These are phyloP conservation scores for Trichoderma koningiopsis DNA, from an alignment of 2,329 filamentous ascomycete genomes.

Conservation along the genomic window DNA sequence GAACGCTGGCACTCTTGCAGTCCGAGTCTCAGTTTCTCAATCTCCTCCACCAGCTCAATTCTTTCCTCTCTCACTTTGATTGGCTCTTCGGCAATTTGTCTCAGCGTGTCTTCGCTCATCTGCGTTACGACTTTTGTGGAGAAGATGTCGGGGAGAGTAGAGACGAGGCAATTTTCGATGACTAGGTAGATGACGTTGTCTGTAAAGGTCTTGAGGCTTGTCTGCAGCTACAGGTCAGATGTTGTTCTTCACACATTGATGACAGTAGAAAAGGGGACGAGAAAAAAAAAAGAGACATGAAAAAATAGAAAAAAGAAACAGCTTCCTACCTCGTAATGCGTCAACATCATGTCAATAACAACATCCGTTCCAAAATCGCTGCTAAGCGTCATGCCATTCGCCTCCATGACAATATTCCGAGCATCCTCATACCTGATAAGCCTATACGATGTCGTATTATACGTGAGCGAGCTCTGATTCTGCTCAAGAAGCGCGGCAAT, in stretches of 20 bases:
- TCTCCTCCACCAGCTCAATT: not conserved
- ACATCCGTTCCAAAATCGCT: conserved; percentile 5
- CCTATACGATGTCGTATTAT: not conserved
- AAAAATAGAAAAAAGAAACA: no score
- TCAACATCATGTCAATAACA: conserved; percentile 17
- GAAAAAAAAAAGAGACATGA: no score
- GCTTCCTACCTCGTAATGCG: conserved; percentile 5
- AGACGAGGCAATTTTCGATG: conserved; percentile 13
- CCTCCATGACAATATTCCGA: not conserved
- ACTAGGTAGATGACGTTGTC: conserved; percentile 19
- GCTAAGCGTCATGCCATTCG: not conserved
- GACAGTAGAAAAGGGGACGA: not conserved
- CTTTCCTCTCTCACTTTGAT: not conserved
- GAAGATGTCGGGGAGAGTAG: not conserved
- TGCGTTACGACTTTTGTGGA: not conserved
- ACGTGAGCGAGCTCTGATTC: not conserved
- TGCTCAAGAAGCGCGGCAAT: not conserved
- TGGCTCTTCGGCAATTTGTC: not conserved
- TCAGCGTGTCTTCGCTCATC: not conserved
- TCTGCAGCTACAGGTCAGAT: not conserved
- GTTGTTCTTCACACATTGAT: not conserved
- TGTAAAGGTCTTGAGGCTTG: conserved; percentile 13
- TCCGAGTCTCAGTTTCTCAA: conserved; percentile 1
- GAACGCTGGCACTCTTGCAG: conserved; percentile 12
- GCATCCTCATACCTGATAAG: not conserved